These are phyloP conservation scores for Dipteronia sinensis DNA, from an alignment of 345 rosid species.

Conservation along the genomic window DNA sequence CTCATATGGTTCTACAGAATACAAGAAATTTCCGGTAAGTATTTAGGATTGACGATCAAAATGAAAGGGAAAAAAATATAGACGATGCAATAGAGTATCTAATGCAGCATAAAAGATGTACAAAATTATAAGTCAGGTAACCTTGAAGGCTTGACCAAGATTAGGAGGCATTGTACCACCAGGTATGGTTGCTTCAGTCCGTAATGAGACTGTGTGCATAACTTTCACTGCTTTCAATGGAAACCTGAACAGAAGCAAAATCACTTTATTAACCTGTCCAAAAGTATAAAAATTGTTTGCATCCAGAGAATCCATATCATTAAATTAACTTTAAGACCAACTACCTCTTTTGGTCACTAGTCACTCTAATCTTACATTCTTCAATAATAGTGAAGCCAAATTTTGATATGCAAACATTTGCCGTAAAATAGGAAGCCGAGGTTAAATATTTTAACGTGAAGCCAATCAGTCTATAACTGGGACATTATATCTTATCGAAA, in stretches of 20 bases:
- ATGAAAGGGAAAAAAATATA: neutral
- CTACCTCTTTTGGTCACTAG: neutral
- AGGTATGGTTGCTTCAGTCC: conserved; percentile 90
- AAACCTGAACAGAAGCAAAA: conserved; percentile 50
- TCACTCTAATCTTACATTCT: neutral
- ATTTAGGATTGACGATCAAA: conserved; percentile 14
- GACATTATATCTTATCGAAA: neutral
- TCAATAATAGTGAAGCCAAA: neutral
- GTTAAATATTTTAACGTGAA: neutral
- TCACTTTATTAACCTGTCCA: conserved; percentile 2
- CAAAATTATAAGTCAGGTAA: conserved; percentile 16
- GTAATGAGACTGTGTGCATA: conserved; percentile 92
- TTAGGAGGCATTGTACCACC: conserved; percentile 80
- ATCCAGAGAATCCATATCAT: neutral
- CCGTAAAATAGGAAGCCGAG: neutral
- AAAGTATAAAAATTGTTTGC: neutral
- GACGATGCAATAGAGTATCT: neutral
- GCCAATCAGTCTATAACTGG: neutral
- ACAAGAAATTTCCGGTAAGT: conserved; percentile 21
- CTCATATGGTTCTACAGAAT: conserved; percentile 87
- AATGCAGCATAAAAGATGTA: neutral
- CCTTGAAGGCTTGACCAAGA: conserved; percentile 92
- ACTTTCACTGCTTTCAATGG: conserved; percentile 97
- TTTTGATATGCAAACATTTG: neutral
- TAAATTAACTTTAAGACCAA: neutral